Evolutionary conservation across 179 eudicot genomes (phyloP).

Genomic region (Silene noctiflora): DNA sequence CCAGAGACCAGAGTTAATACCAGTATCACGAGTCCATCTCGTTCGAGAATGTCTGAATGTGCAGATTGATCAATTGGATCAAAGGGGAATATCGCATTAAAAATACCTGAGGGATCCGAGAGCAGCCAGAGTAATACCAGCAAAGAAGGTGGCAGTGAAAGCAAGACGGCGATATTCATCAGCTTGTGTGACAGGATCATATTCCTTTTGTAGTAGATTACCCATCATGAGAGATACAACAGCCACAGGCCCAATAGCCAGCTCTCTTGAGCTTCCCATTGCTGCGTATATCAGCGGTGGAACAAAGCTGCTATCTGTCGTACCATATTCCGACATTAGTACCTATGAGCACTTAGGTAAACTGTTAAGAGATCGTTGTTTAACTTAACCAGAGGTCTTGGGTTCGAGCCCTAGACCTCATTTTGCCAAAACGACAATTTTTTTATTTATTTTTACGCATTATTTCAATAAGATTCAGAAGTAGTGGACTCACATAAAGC

Average conservation of each 20-base stretch:
- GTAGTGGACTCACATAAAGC: constrained; percentile 22
- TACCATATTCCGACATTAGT: not conserved
- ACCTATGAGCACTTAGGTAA: too few relatives aligned
- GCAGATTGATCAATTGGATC: too few relatives aligned
- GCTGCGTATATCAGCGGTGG: constrained; percentile 21
- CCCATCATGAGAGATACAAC: constrained; percentile 26
- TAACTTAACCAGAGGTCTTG: too few relatives aligned
- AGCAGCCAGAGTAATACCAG: constrained; percentile 25
- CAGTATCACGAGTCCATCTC: not conserved
- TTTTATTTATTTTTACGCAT: too few relatives aligned
- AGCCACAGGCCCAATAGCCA: constrained; percentile 27
- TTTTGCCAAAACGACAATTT: too few relatives aligned
- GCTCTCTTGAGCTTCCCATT: constrained; percentile 28
- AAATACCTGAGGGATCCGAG: constrained; percentile 20
- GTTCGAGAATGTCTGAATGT: too few relatives aligned
- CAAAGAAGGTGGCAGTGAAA: constrained; percentile 27
- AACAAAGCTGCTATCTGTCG: constrained; percentile 22
- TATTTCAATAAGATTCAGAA: too few relatives aligned
- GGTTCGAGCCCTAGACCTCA: too few relatives aligned
- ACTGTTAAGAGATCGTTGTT: too few relatives aligned
- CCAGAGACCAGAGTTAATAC: not conserved
- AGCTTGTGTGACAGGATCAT: constrained; percentile 23
- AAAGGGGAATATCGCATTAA: too few relatives aligned
- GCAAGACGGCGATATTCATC: constrained; percentile 25
- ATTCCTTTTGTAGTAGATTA: constrained; percentile 20